Evolutionary conservation across 352 stramenopile genomes (phyloP), one percentile per base, ranked within the genome.

Genomic region (Phytophthora megakarya): DNA sequence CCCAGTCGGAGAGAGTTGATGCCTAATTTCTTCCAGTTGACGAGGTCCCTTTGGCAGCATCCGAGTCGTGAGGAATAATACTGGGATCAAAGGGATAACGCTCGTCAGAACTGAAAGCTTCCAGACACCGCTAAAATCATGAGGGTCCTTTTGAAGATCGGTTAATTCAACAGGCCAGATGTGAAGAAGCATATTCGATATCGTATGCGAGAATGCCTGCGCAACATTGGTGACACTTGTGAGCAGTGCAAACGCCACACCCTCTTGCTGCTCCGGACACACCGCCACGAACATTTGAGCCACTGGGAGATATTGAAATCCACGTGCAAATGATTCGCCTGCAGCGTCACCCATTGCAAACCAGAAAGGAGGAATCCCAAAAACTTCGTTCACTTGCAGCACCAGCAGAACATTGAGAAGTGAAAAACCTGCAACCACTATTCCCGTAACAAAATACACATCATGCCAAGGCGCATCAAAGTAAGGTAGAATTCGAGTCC

Each of bases 251-350:
- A 88, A 94, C 5, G 86, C 84, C 23, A 92, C 73, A 1, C 83
- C 86, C 46, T 94, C 86, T 46, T 94, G 86, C 16, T 78, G 75
- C 21, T 90, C 70, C 0, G 86, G 86, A 47, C 86, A 94, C 18
- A 92, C 81, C 4, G 75, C 71, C 12, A 92, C 84, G 38, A 92
- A 87, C 74, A 92, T 90, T 68, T 90, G 66, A 32, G 86, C 84
- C 5, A 90, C 64, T 3, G 86, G 86, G 1, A 94, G 79, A 51
- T 90, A 88, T 65, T 94, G 86, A 53, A 94, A 88, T 11, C 86
- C 86, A 37, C 72, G 78, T 1, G 84, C 86, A 40, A 92, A 94
- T 19, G 81, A 82, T 16, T 88, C 72, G 13, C 89, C 74, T 18
- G 81, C 84, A 13, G 72, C 51, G 55, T 94, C 86, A 9, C 86